Evolutionary conservation across 2,329 filamentous ascomycete species (phyloP).

Genomic region (Dactylellina sp.): DNA sequence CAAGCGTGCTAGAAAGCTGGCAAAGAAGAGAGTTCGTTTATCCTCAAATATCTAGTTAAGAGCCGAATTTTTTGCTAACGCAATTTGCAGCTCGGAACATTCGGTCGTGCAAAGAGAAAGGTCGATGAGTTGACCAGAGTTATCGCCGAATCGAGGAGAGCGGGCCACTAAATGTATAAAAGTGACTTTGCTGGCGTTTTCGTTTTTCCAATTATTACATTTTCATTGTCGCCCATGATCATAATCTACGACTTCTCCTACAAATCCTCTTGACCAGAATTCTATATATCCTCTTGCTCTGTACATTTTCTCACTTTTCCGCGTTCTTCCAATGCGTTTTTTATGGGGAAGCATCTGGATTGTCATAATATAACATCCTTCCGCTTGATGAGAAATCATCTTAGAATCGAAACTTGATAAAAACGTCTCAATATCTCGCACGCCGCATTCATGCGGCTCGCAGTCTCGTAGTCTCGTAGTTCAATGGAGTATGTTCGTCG

Average conservation of each 20-base stretch:
- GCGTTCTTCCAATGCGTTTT: constrained; percentile 51
- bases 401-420: constrained; percentile 19
- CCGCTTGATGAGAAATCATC: constrained; percentile 34
- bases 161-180: constrained; percentile 72
- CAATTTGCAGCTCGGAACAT: constrained; percentile 84
- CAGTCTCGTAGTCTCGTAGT: constrained; percentile 1
- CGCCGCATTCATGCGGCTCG: constrained; percentile 1
- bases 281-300: constrained; percentile 55
- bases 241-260: constrained; percentile 50
- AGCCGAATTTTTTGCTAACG: constrained; percentile 60
- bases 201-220: constrained; percentile 16
- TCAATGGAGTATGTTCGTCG: constrained; percentile 4
- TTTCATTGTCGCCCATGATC: constrained; percentile 42
- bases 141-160: constrained; percentile 93
- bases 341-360: constrained; percentile 56
- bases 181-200: constrained; percentile 50
- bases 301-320: constrained; percentile 53
- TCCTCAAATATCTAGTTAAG: constrained; percentile 2
- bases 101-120: constrained; percentile 99
- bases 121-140: constrained; percentile 98
- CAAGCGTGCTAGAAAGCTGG: constrained; percentile 98
- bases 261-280: constrained; percentile 26
- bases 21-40: constrained; percentile 94
- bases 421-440: constrained; percentile 11
- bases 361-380: constrained; percentile 56